Evolutionary conservation across 306 rosid genomes (phyloP), one percentile per base, ranked within the genome.

Genomic region (Castanospermum australe): DNA sequence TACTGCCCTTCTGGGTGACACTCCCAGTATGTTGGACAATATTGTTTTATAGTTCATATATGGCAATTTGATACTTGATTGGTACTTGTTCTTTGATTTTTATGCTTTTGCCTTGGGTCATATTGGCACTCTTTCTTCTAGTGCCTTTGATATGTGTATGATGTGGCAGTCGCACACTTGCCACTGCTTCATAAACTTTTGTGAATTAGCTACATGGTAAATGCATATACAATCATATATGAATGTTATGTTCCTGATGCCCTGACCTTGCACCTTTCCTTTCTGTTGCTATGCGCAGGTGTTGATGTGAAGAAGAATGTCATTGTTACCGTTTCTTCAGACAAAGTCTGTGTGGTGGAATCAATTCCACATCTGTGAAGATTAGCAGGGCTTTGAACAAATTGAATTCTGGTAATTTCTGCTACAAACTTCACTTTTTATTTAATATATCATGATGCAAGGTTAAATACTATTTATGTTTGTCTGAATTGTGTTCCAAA

Each of bases 311-410:
- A 93, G 92, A 96, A 90, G 88, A 89, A 81, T 62, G 96, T 96
- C 22, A 73, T 96, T 38, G 81, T 96, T 66, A 93, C 99, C 24
- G 10, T 96, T 82, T 93, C 99, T 59, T 91, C 99, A 0, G 99
- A 96, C 94, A 96, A 96, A 82, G 99, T 81, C 93, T 96, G 4
- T 96, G 99, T 71, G 99, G 99, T 84, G 99, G 99, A 64, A 96
- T 96, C 82, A 96, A 96, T 81, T 96, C 99, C 59, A 96, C 99
- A 24, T 81, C 97, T 3, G 99, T 96, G 84, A 96, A 91, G 93
- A 89, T 84, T 78, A 96, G 99, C 99, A 96, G 89, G 91, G 89
- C 21, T 22, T 7, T 93, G 48, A 38, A 59, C 67, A 96, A 85
- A 79, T 33, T 96, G 89, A 88, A 62, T 82, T 70, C 96, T 55